Base-by-base conservation (phyloP, 441 rosid species). In the Brassica balearica region DNA sequence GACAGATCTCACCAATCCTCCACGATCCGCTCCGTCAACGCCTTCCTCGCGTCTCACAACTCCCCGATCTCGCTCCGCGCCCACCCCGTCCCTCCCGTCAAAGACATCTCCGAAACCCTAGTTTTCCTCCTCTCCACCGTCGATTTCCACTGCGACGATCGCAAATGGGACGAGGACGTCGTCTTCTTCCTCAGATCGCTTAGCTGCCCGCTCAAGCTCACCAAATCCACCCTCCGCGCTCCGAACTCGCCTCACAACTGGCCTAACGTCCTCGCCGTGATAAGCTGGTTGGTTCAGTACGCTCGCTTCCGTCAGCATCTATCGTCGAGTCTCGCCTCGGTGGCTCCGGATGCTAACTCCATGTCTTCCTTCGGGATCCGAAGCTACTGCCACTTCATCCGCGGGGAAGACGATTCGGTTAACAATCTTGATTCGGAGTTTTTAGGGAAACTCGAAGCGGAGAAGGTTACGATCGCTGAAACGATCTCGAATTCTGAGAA, bases 181-280 rank as follows among this genome's bases (percentile, higher is more conserved):
- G 87, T 86, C 48, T 4, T 80, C 25, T 53, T 93, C 38, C 79
- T 93, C 67, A 87, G 78, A 81, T 78, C 78, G 25, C 84, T 93
- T 3, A 85, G 78, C 71, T 95, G 93, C 59, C 98, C 97, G 1
- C 77, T 82, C 84, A 93, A 93, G 20, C 69, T 93, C 77, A 92
- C 79, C 77, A 92, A 89, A 82, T 93, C 98, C 23, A 78, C 90
- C 3, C 94, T 92, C 60, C 89, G 89, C 17, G 94, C 97, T 20
- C 94, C 93, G 7, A 90, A 88, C 32, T 87, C 98, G 12, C 99
- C 94, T 27, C 96, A 91, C 85, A 90, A 94, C 53, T 95, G 96
- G 98, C 98, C 98, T n/a, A 81, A 85, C 5, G 87, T 86, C 69
- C 89, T 95, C 12, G 94, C 86, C 11, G 77, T 89, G 63, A 68